Conservation (phyloP, 805 yeast species). For the Sugiyamaella chiloensis region DNA sequence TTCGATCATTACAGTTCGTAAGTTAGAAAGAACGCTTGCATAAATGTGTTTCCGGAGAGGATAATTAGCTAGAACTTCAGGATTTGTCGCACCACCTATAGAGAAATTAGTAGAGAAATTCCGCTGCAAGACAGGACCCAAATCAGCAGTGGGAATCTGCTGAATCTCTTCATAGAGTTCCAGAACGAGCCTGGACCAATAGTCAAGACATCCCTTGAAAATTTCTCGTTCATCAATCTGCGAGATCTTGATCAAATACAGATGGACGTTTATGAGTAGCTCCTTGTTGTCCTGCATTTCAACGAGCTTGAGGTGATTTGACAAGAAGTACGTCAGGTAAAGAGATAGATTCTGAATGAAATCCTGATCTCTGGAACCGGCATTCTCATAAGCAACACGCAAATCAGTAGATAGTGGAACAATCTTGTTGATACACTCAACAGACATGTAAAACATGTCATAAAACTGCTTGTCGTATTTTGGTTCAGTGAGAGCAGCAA, state of each 20-base stretch:
- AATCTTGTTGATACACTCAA: constrained; percentile 64
- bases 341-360: constrained; percentile 93
- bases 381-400: constrained; percentile 65
- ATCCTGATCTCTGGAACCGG: constrained; percentile 82
- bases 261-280: constrained; percentile 67
- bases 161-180: constrained; percentile 84
- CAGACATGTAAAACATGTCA: constrained; percentile 63
- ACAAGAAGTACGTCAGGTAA: constrained; percentile 81
- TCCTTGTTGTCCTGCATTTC: constrained; percentile 51
- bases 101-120: constrained; percentile 35
- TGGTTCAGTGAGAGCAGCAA: constrained; percentile 63
- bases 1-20: constrained; percentile 91
- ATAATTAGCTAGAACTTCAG: constrained; percentile 67
- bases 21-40: constrained; percentile 68
- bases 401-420: constrained; percentile 74
- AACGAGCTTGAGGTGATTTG: constrained; percentile 64
- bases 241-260: constrained; percentile 78
- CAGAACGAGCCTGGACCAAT: constrained; percentile 86
- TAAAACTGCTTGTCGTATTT: constrained; percentile 55
- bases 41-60: constrained; percentile 87
- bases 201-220: constrained; percentile 92
- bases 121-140: constrained; percentile 73
- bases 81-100: constrained; percentile 78
- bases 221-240: constrained; percentile 93
- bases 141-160: constrained; percentile 64